phyloP scores from a whole-genome alignment of 2,329 filamentous ascomycete genomes.

The Aurifilum marmelostoma region DNA sequence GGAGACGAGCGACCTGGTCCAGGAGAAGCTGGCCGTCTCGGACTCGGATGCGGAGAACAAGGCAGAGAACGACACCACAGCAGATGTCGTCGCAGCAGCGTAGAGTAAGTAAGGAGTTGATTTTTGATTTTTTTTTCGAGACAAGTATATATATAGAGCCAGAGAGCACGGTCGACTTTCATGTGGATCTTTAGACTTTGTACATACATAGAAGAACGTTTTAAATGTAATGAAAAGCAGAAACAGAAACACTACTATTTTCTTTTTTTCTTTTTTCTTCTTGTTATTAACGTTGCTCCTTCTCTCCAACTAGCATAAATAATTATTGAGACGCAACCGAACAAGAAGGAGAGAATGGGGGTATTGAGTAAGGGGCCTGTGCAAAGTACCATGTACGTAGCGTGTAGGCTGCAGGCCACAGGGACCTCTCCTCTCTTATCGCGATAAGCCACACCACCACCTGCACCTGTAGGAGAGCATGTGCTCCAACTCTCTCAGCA shows the following conservation, averaged over 20 bases:
- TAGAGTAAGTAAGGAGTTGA: neutral
- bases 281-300: too few species aligned
- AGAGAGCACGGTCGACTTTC: neutral
- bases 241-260: too few species aligned
- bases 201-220: neutral
- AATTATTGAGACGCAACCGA: neutral
- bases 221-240: neutral
- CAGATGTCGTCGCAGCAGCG: neutral
- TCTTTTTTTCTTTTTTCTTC: neutral
- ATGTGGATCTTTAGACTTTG: neutral
- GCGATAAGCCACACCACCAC: slow-evolving; percentile 16
- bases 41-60: slow-evolving; percentile 14
- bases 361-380: neutral
- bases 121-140: too few species aligned
- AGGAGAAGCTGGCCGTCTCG: slow-evolving; percentile 23
- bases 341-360: too few species aligned
- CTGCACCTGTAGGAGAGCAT: slow-evolving; percentile 1
- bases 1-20: slow-evolving; percentile 21
- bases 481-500: neutral
- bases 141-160: neutral
- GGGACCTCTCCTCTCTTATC: slow-evolving; percentile 5
- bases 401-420: neutral
- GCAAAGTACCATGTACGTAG: neutral
- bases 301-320: neutral
- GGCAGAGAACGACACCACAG: neutral